Evolutionary conservation across 495 filamentous ascomycete species (phyloP).

Genomic region (Aspergillus diversus): DNA sequence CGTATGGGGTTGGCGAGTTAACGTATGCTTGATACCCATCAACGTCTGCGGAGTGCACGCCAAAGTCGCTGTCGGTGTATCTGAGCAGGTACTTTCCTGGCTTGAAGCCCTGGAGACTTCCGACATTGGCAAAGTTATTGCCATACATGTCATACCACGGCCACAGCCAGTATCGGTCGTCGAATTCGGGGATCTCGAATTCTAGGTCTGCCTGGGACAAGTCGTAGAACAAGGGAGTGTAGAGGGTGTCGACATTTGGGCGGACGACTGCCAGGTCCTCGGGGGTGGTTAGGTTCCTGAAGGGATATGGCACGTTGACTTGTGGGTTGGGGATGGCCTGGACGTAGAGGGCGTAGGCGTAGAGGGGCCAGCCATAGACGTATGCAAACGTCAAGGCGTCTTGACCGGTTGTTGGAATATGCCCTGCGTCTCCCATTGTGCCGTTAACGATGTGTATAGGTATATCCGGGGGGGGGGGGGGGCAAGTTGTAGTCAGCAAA

Average conservation of each 20-base stretch:
- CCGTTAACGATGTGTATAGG: background rate
- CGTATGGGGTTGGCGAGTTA: background rate
- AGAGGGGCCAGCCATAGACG: slow-evolving; percentile 1
- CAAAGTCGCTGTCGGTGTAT: slow-evolving; percentile 2
- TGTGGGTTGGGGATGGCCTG: background rate
- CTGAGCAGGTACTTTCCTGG: background rate
- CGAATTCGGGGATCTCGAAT: slow-evolving; percentile 6
- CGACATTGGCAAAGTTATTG: background rate
- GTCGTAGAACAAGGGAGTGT: background rate
- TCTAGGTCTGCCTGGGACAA: background rate
- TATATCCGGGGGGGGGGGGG: background rate
- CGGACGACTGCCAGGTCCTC: background rate
- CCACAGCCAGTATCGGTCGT: slow-evolving; percentile 4
- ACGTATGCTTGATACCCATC: slow-evolving; percentile 2
- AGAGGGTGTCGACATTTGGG: background rate
- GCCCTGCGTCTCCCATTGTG: background rate
- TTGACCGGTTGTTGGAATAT: background rate
- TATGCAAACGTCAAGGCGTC: background rate
- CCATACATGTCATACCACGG: slow-evolving; percentile 6
- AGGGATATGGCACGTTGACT: background rate
- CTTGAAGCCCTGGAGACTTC: slow-evolving; percentile 1
- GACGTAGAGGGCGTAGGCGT: slow-evolving; percentile 3
- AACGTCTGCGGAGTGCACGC: background rate
- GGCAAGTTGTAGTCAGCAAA: background rate
- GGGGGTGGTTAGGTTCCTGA: background rate